phyloP scores from a whole-genome alignment of 345 rosid genomes.

The Eutrema yunnanense region DNA sequence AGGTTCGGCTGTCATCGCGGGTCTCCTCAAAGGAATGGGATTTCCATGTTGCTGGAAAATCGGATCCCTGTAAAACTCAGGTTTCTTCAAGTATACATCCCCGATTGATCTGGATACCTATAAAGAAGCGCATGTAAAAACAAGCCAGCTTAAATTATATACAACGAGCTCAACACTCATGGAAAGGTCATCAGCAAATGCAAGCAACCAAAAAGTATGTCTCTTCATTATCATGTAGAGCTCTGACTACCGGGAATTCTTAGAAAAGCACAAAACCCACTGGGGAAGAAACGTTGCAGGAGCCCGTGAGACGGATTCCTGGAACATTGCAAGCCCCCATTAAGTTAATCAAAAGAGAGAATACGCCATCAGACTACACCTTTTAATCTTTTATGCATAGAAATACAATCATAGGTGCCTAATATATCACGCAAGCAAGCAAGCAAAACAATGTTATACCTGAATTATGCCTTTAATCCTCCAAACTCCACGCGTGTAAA shows the following conservation, averaged over 20 bases:
- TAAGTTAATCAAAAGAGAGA: neutral
- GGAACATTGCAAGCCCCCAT: conserved; percentile 34
- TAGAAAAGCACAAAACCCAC: neutral
- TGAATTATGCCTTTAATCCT: conserved; percentile 97
- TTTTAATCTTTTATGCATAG: neutral
- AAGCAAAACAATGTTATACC: conserved; percentile 37
- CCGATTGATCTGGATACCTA: conserved; percentile 99
- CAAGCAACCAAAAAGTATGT: conserved; percentile 18
- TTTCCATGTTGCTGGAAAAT: conserved; percentile 71
- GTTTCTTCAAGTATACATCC: conserved; percentile 89
- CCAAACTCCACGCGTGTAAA: conserved; percentile 86
- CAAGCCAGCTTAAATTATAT: neutral
- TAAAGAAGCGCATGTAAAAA: neutral
- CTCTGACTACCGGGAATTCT: conserved; percentile 9
- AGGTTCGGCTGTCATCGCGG: conserved; percentile 91
- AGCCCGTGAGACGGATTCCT: conserved; percentile 41
- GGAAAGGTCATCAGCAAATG: neutral
- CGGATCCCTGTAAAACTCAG: conserved; percentile 76
- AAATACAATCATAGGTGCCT: neutral
- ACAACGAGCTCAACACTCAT: neutral
- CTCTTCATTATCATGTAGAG: conserved; percentile 7
- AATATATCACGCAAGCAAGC: neutral
- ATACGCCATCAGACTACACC: neutral
- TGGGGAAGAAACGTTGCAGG: conserved; percentile 34
- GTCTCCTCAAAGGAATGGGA: conserved; percentile 68